These are phyloP conservation scores for Anthracocystis panici-leucophaei DNA, from an alignment of 1,284 basidiomycete species.

Conservation along the genomic window DNA sequence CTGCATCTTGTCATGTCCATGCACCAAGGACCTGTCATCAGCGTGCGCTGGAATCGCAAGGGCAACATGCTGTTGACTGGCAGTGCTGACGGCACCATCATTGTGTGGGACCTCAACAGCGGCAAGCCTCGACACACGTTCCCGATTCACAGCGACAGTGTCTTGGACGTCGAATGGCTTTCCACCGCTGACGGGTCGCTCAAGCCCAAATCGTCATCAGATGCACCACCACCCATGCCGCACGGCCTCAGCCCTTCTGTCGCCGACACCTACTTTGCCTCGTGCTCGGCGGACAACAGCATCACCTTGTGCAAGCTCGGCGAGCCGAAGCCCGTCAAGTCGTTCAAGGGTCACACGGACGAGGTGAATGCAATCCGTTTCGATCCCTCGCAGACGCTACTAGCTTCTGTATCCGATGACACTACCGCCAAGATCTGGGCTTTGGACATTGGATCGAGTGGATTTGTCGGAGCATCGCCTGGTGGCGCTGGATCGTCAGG, in stretches of 20 bases:
- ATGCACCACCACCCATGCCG: conserved; percentile 47
- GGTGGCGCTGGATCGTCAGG: conserved; percentile 20
- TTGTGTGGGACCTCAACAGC: conserved; percentile 68
- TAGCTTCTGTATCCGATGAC: conserved; percentile 68
- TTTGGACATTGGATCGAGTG: conserved; percentile 44
- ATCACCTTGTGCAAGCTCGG: conserved; percentile 66
- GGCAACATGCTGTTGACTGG: conserved; percentile 67
- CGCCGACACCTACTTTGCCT: conserved; percentile 65
- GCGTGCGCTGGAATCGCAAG: conserved; percentile 68
- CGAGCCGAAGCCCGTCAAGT: conserved; percentile 64
- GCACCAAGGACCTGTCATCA: conserved; percentile 69
- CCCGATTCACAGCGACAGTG: conserved; percentile 63
- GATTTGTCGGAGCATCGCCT: conserved; percentile 15
- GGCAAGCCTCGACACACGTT: conserved; percentile 68
- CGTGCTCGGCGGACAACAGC: conserved; percentile 67
- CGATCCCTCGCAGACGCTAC: conserved; percentile 65
- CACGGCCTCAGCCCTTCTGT: conserved; percentile 51
- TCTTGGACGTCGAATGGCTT: conserved; percentile 69
- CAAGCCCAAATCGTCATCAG: conserved; percentile 34
- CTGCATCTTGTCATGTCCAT: conserved; percentile 69
- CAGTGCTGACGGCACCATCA: conserved; percentile 66
- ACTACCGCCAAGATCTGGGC: conserved; percentile 64
- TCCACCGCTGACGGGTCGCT: conserved; percentile 51
- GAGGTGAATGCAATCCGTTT: conserved; percentile 69
- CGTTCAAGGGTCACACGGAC: conserved; percentile 65